Percentiles rank a stretch among this genome's conserved stretches.
These are phyloP conservation scores for Tolypocladium sp. DNA, from an alignment of 2,329 filamentous ascomycete genomes.

Conservation along the genomic window DNA sequence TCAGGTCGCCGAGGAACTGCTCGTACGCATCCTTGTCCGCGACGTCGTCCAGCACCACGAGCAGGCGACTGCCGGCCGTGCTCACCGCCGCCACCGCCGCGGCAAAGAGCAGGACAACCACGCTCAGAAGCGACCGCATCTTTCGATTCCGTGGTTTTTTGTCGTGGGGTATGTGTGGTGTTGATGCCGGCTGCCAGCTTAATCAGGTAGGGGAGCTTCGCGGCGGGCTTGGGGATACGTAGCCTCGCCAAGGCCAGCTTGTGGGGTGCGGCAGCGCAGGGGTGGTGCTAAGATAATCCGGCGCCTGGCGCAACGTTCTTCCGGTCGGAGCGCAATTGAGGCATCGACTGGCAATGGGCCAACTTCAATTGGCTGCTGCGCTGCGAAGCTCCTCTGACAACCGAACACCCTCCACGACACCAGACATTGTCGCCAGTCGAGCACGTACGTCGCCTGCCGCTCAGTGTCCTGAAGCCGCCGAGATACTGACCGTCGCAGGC, in stretches of 20 bases:
- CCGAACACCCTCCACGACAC: neutral
- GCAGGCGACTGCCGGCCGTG: conserved; percentile 66
- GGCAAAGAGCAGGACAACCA: conserved; percentile 57
- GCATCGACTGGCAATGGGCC: neutral
- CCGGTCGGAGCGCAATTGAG: neutral
- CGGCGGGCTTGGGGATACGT: conserved; percentile 2
- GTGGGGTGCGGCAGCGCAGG: neutral
- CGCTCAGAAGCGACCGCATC: conserved; percentile 69
- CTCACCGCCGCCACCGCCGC: conserved; percentile 67
- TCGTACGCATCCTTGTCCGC: conserved; percentile 76
- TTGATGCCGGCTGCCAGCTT: neutral
- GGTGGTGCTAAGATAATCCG: neutral
- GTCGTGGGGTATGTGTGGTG: neutral
- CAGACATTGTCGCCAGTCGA: neutral
- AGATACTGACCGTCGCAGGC: neutral
- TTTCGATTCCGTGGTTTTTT: conserved; percentile 2
- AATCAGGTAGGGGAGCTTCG: neutral
- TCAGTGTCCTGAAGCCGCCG: neutral
- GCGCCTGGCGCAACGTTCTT: neutral
- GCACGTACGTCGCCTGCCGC: neutral
- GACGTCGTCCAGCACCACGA: conserved; percentile 79
- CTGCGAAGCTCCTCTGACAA: neutral
- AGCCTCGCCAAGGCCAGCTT: conserved; percentile 2
- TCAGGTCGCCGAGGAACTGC: conserved; percentile 66
- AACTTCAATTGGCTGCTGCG: neutral